Evolutionary conservation across 2,329 filamentous ascomycete species (phyloP).

Genomic region (Ophiostoma himal-ulmi): DNA sequence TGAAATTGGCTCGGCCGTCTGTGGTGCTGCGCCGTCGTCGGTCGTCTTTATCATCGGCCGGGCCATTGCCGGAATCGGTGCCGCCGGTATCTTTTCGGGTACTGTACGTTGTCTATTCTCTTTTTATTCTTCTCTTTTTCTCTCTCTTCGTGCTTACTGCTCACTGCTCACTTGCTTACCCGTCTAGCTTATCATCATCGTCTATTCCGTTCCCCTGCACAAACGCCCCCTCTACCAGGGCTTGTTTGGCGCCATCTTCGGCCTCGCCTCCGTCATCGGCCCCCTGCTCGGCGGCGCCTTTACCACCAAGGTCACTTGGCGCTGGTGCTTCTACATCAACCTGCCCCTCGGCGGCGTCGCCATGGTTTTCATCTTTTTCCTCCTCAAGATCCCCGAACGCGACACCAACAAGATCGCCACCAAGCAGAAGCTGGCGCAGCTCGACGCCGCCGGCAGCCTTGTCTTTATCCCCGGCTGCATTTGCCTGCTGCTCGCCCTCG

Average conservation of each 20-base stretch:
- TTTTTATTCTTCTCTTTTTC: neutral
- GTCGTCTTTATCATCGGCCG: constrained; percentile 39
- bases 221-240: constrained; percentile 35
- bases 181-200: constrained; percentile 31
- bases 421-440: constrained; percentile 35
- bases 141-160: neutral
- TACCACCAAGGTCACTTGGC: constrained; percentile 35
- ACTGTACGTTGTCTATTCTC: constrained; percentile 19
- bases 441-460: constrained; percentile 26
- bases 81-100: constrained; percentile 37
- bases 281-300: constrained; percentile 39
- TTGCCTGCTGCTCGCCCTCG: constrained; percentile 41
- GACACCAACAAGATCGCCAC: neutral
- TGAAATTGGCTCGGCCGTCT: constrained; percentile 38
- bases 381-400: constrained; percentile 27
- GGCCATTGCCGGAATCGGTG: constrained; percentile 38
- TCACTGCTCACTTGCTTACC: too few relatives aligned
- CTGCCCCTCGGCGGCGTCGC: constrained; percentile 35
- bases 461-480: constrained; percentile 32
- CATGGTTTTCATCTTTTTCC: constrained; percentile 30
- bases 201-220: constrained; percentile 34
- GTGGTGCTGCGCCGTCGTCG: constrained; percentile 38
- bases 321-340: constrained; percentile 41
- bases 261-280: constrained; percentile 34
- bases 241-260: constrained; percentile 36